phyloP scores from a whole-genome alignment of 768 basidiomycete genomes.

The Tephrocybe sp. region DNA sequence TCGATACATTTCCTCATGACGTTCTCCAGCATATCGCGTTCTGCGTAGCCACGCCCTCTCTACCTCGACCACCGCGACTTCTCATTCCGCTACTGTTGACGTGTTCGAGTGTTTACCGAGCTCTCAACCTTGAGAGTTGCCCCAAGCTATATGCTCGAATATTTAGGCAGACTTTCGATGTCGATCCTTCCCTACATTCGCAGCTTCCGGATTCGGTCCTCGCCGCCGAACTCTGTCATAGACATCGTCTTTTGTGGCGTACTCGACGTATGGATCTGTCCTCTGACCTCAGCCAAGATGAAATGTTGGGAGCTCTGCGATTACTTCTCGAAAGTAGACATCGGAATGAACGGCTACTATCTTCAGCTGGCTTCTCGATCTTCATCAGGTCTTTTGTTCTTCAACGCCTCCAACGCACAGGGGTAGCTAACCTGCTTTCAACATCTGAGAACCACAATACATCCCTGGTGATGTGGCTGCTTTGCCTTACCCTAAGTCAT shows the following conservation, averaged over 20 bases:
- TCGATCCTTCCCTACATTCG: conserved; percentile 22
- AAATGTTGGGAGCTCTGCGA: conserved; percentile 56
- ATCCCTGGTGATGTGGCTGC: conserved; percentile 35
- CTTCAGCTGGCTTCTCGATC: conserved; percentile 33
- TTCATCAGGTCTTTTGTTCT: conserved; percentile 33
- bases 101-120: conserved; percentile 38
- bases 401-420: conserved; percentile 12
- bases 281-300: conserved; percentile 28
- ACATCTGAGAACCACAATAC: conserved; percentile 15
- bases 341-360: conserved; percentile 45
- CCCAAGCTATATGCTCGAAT: conserved; percentile 58
- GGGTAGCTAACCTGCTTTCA: conserved; percentile 5
- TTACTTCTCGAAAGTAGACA: conserved; percentile 60
- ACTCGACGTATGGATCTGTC: conserved; percentile 36
- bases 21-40: conserved; percentile 56
- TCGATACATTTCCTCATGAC: conserved; percentile 53
- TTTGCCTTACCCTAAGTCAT: conserved; percentile 36
- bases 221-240: conserved; percentile 44
- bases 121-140: conserved; percentile 37
- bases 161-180: conserved; percentile 50
- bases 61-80: conserved; percentile 34
- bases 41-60: conserved; percentile 36
- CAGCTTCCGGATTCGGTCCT: conserved; percentile 37
- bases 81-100: conserved; percentile 45
- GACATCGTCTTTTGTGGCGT: conserved; percentile 47